Conservation (phyloP, 2,329 filamentous ascomycete species). For the Nemania abortiva region DNA sequence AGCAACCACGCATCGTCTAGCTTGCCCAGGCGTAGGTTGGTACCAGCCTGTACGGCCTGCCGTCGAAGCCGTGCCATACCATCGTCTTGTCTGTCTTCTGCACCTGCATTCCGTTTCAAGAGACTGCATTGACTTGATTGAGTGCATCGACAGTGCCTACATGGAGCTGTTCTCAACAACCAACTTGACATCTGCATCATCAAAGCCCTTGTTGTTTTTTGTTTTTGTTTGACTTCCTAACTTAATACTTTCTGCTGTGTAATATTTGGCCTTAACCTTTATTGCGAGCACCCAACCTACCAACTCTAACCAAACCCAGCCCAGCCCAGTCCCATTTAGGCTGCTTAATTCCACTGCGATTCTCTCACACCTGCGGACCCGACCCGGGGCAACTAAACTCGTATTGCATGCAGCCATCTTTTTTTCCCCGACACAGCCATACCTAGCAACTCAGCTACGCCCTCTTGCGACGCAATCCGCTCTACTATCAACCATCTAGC, state of each 20-base stretch:
- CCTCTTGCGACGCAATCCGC: slow-evolving; percentile 35
- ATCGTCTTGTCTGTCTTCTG: slow-evolving; percentile 27
- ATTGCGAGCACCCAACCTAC: slow-evolving; percentile 24
- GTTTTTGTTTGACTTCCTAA: not conserved
- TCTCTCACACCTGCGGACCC: slow-evolving; percentile 39
- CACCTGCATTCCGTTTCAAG: slow-evolving; percentile 31
- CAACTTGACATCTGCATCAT: slow-evolving; percentile 14
- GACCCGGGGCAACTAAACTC: slow-evolving; percentile 39
- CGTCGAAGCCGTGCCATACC: slow-evolving; percentile 7
- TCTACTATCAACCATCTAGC: slow-evolving; percentile 5
- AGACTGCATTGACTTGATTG: slow-evolving; percentile 15
- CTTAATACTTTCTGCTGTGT: slow-evolving; percentile 26
- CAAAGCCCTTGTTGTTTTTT: slow-evolving; percentile 14
- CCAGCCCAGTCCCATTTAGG: slow-evolving; percentile 35
- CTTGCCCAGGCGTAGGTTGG: not conserved
- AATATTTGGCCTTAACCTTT: slow-evolving; percentile 18
- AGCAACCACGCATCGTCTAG: not conserved
- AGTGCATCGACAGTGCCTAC: not conserved
- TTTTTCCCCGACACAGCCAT: slow-evolving; percentile 35
- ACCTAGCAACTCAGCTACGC: not conserved
- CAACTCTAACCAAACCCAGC: slow-evolving; percentile 13
- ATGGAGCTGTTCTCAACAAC: slow-evolving; percentile 8
- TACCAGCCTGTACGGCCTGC: slow-evolving; percentile 9
- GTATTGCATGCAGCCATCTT: slow-evolving; percentile 43
- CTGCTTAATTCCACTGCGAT: slow-evolving; percentile 41